phyloP scores from a whole-genome alignment of 768 basidiomycete species.

The Candolleomyces eurysporus region DNA sequence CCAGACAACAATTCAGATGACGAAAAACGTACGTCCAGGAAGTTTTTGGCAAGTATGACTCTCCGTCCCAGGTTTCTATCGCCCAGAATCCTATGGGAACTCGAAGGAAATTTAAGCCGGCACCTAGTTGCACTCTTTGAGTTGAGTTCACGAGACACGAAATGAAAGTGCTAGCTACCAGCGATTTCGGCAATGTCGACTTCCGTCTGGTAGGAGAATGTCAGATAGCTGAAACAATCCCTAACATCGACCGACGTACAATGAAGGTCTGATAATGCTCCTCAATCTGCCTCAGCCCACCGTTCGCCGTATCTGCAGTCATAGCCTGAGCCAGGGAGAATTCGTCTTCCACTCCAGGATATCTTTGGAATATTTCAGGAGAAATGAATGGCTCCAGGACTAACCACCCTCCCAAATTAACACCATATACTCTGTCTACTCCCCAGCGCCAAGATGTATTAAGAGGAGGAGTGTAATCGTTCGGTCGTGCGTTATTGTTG shows the following conservation, averaged over 20 bases:
- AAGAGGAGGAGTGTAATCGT: slow-evolving; percentile 72
- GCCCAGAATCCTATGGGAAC: slow-evolving; percentile 87
- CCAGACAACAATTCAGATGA: too few relatives aligned
- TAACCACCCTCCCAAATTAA: slow-evolving; percentile 76
- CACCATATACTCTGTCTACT: slow-evolving; percentile 52
- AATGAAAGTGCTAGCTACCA: slow-evolving; percentile 24
- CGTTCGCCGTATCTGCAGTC: slow-evolving; percentile 58
- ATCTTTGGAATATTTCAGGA: slow-evolving; percentile 61
- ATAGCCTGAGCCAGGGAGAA: slow-evolving; percentile 66
- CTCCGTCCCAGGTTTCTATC: slow-evolving; percentile 69
- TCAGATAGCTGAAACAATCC: neutral
- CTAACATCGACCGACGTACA: slow-evolving; percentile 38
- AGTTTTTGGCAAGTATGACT: slow-evolving; percentile 73
- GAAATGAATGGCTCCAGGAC: slow-evolving; percentile 77
- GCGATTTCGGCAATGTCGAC: slow-evolving; percentile 85
- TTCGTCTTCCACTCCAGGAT: slow-evolving; percentile 58
- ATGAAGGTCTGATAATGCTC: slow-evolving; percentile 83
- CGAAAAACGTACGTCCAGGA: slow-evolving; percentile 65
- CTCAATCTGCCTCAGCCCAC: slow-evolving; percentile 57
- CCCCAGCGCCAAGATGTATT: slow-evolving; percentile 70
- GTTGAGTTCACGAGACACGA: too few relatives aligned
- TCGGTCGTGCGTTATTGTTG: slow-evolving; percentile 63
- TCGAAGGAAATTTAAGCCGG: slow-evolving; percentile 83
- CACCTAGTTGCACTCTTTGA: slow-evolving; percentile 29
- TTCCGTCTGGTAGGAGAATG: slow-evolving; percentile 56